Base-by-base conservation (phyloP, 1,284 basidiomycete species). In the Exobasidium cylindrosporum region DNA sequence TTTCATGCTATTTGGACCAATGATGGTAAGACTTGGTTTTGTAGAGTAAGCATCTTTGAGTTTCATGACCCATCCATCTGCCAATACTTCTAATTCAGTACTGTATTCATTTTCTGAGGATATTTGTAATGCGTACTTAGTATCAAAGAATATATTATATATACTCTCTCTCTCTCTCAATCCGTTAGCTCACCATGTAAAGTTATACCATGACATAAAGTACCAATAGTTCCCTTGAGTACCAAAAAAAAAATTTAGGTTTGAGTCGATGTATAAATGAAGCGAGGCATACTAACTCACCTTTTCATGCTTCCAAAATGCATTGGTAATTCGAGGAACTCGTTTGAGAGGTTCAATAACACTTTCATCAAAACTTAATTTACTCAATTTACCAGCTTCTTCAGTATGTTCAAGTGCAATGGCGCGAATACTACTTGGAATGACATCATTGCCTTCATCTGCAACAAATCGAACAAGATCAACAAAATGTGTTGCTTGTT, bases 401-500 rank as follows among this genome's bases (percentile, higher is more conserved):
- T 69, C 65, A 14, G 17, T 14, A 17, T 65, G 63, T 24, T 57
- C 43, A 10, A 72, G 57, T 0, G 68, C 57, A 0, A 57, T 59
- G 17, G 67, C 64, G 17, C n/a, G 40, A 29, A 72, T 58, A 5
- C 40, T 63, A 7, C 64, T 61, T 13, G 63, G 35, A 10, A 67
- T 17, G 11, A 56, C 67, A 0, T 61, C 57, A 35, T 67, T 65
- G 11, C 47, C 53, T 31, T 13, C 29, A 17, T 68, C 70, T 0
- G 66, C 67, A 5, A 70, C 17, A 54, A 54, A 70, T 17, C 68
- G 66, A 24, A 71, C 66, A 3, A 79, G 67, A 46, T 68, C 66
- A 31, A 67, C 65, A 35, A 79, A 76, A 46, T 79, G 77, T 13
- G 77, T 79, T 0, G 71, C 76, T 61, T 79, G 76, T 62, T 79